These are phyloP conservation scores for Salix udensis DNA, from an alignment of 345 rosid genomes.

Conservation along the genomic window DNA sequence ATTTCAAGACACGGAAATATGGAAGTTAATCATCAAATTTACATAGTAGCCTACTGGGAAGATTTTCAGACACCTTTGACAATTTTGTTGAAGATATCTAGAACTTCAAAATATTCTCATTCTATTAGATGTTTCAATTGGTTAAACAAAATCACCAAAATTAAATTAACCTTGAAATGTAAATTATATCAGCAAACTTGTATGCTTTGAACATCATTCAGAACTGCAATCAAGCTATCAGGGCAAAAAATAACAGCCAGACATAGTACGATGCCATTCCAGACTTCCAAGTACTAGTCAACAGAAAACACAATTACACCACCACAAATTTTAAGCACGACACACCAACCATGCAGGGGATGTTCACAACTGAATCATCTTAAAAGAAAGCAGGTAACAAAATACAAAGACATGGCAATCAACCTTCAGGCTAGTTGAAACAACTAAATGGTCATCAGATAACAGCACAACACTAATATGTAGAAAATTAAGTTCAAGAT, in stretches of 20 bases:
- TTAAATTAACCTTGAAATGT: background rate
- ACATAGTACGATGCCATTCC: background rate
- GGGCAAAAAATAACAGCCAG: background rate
- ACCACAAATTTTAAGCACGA: background rate
- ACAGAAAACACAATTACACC: background rate
- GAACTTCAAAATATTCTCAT: background rate
- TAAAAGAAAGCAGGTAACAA: background rate
- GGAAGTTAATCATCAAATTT: background rate
- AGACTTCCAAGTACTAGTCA: background rate
- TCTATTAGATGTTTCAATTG: background rate
- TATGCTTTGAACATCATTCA: background rate
- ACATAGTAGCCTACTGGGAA: background rate
- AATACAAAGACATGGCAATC: background rate
- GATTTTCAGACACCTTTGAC: background rate
- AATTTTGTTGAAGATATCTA: background rate
- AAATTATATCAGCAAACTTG: background rate
- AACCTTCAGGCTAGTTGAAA: background rate
- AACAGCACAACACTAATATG: background rate
- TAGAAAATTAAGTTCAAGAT: conserved; percentile 1
- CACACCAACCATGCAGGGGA: background rate
- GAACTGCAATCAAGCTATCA: background rate
- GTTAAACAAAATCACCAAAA: background rate
- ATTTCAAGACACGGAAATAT: background rate
- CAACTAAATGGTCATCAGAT: background rate
- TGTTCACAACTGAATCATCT: background rate